Evolutionary conservation across 2,329 filamentous ascomycete genomes (phyloP), one percentile per base, ranked within the genome.

Genomic region (Cryoendolithus antarcticus): DNA sequence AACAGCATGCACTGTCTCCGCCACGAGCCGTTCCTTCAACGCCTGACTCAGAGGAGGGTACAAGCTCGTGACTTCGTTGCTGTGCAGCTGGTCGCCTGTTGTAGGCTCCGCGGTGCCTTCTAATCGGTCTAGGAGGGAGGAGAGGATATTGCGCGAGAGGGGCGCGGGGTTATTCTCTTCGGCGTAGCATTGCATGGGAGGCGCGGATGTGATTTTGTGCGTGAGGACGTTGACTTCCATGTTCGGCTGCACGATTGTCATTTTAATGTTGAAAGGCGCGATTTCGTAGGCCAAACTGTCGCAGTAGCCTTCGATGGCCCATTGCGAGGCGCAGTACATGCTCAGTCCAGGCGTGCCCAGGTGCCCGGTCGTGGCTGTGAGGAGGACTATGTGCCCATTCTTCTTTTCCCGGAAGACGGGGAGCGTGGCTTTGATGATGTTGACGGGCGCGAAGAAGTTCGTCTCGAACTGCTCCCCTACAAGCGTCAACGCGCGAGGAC

Each of bases 211-310:
- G 51, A 96, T 82, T 40, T 81, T 79, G 62, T 93, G 93, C 21
- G 85, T 91, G 41, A 96, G 70, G 27, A 86, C 78, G 47, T 82
- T 78, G 45, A 94, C 84, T 65, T 96, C 89, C 64, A 94, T 86
- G 62, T 86, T 93, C 19, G 88, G 86, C 66, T 98, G 89, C 33
- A 98, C 81, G 49, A 96, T 88, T 31, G 86, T 95, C 60, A 96
- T 76, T 61, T 89, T 93, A 65, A 96, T 78, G 63, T 95, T 95
- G 67, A 96, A 96, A 0, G 91, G 91, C 0, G 89, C 62, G 47
- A 98, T 82, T 62, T 98, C 91, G 62, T 95, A 98, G 1, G 89
- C 88, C 19, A 98, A 71, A 43, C 85, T 77, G 63, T 96, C 89
- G 64, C 88, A 95, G 60, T 91, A 95, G 11, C 89, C 91, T 63